Evolutionary conservation across 1,284 basidiomycete species (phyloP).

Genomic region (Puccinia triticina): DNA sequence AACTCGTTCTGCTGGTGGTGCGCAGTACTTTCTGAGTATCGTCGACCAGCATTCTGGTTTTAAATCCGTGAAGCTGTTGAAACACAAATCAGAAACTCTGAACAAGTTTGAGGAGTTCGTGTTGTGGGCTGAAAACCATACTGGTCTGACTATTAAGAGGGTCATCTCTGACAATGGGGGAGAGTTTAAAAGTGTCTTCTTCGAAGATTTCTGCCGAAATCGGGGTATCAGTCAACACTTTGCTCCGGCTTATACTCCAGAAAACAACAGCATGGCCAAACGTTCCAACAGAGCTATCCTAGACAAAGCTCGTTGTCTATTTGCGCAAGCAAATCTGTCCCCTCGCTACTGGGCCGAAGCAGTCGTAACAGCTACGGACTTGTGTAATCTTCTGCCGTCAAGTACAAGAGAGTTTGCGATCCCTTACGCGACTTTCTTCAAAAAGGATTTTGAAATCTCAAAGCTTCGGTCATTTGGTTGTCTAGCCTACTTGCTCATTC

Average conservation of each 20-base stretch:
- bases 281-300: background rate
- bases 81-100: background rate
- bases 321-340: background rate
- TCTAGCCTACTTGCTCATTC: no score
- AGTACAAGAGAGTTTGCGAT: background rate
- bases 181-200: background rate
- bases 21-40: background rate
- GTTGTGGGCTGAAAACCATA: background rate
- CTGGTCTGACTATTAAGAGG: background rate
- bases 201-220: background rate
- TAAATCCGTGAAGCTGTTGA: background rate
- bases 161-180: background rate
- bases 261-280: background rate
- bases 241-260: background rate
- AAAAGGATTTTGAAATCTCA: no score
- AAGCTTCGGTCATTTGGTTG: no score
- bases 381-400: background rate
- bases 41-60: background rate
- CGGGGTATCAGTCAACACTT: background rate
- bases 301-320: background rate
- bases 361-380: background rate
- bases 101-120: background rate
- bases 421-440: no score
- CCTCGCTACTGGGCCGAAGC: background rate
- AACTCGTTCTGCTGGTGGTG: background rate